Evolutionary conservation across 2,329 filamentous ascomycete species (phyloP), one percentile per base, ranked within the genome.

Genomic region (Microdochium paspali): DNA sequence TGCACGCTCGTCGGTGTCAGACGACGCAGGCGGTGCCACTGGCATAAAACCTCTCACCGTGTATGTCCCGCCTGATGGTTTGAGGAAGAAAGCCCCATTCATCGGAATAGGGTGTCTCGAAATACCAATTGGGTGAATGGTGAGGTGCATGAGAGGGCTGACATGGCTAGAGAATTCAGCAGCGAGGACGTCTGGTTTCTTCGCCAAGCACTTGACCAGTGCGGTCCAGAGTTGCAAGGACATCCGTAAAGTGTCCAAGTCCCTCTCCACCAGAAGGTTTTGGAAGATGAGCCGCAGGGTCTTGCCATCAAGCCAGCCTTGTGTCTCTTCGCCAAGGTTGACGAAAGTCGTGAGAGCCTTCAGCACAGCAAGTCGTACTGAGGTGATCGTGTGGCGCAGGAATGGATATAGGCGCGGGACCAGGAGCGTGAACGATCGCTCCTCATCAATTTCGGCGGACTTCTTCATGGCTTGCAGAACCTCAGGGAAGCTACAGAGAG

Each of bases 391-490:
- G 64, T 98, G 93, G 49, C 93, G 85, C 42, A 98, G 71, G 74
- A 98, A 98, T 3, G 91, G 91, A 60, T 96, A 98, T 3, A 98
- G 80, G 43, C 93, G 82, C 23, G 94, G 93, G 4, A 98, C 91
- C 26, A 98, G 76, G 52, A 93, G 81, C 3, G 88, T 88, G 63
- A 98, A 98, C 1, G 91, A 95, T 47, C 91, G 85, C 56, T 90
- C 85, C 12, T 88, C 79, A 58, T 96, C 87, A 57, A 85, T 76
- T 7, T 82, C 80, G 7, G 91, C 91, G 48, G 94, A 95, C 25
- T 74, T 71, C 67, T 95, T 95, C 93, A 98, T 98, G 13, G 91
- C 87, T 51, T 91, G 82, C 26, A 98, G 70, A 7, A 97, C 91
- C 67, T 95, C 81, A 1, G 87, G 87, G 70, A 96, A 98, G 53